Evolutionary conservation across 305 asterid species (phyloP), one percentile per base, ranked within the genome.

Genomic region (Fraxinus albicans): DNA sequence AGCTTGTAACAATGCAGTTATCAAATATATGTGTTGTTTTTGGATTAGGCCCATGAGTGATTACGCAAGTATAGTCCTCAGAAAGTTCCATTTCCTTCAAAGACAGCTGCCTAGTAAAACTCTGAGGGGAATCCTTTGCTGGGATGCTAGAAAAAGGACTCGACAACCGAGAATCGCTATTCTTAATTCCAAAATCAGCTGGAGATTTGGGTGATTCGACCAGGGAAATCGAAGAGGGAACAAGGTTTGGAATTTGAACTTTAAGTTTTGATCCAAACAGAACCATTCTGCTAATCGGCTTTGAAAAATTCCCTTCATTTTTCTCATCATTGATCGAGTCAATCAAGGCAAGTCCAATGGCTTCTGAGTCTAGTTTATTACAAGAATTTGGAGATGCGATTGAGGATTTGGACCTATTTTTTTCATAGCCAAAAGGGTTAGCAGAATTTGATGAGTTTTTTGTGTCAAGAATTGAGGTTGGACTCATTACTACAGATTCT

Each of bases 31-130:
- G 99, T 36, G 92, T 93, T 6, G 95, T 96, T 88, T 89, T 93
- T 0, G 97, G 97, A 78, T 94, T 93, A 69, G 98, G 97, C 1
- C 99, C 98, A 77, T 92, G 98, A 73, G 90, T 87, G 87, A 96
- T 93, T 81, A 96, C 99, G 55, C 99, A 87, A 23, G 99, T 95
- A 42, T 96, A 96, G 10, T 96, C 98, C 89, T 96, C 99, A 19
- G 95, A 93, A 21, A 88, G 92, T 93, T 96, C 98, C 97, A 96
- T 93, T 85, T 96, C 99, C 63, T 86, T 89, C 85, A 96, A 76
- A 73, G 97, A 92, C 0, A 96, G 86, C 84, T 89, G 96, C 72
- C 91, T 87, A 17, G 67, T 73, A 1, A 88, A 77, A 35, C 36
- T 75, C 36, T 74, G 84, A 0, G 78, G 75, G 31, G 85, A 44